Evolutionary conservation across 106 monocot species (phyloP), one percentile per base, ranked within the genome.

Genomic region (Phalaenopsis equestris): DNA sequence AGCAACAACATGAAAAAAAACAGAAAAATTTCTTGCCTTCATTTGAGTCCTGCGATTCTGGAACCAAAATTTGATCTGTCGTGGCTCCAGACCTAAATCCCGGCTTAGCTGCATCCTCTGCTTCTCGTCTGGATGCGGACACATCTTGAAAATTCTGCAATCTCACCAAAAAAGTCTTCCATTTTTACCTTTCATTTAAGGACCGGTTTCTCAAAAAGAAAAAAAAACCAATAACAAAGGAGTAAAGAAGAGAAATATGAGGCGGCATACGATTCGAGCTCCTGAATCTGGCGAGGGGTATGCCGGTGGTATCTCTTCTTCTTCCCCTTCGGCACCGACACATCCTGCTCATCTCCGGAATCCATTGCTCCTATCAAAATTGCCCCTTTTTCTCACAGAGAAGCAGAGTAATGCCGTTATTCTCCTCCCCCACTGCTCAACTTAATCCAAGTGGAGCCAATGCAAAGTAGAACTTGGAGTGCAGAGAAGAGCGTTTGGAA

Each of bases 31-130:
- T 24, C 9, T 8, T 81, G 73, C 92, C 86, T 92, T 92, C 87
- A 87, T 84, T 68, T 92, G 92, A 9, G 92, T 92, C 73, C 89
- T 77, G 30, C 87, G 76, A 77, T 92, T 92, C 87, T 92, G 89
- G 72, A 92, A 92, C 92, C 92, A 92, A 83, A 92, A 92, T 82
- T 92, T 92, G 87, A 92, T 88, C 82, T 92, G 92, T 14, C 84
- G 81, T 1, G 89, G 87, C 82, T 92, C 89, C 70, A 89, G 76
- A 6, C 77, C 78, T 55, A 89, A 76, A 15, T 92, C 89, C 73
- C 89, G 79, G 76, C 92, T 92, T 14, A 92, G 82, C 47, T 87
- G 87, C 89, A 92, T 86, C 84, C 92, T 83, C 80, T 92, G 89
- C 89, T 92, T 92, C 89, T 92, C 92, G 67, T 92, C 92, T 23